Conservation (phyloP, 371 early-diverging fungal genomes). For the Lichtheimia hyalospora region DNA sequence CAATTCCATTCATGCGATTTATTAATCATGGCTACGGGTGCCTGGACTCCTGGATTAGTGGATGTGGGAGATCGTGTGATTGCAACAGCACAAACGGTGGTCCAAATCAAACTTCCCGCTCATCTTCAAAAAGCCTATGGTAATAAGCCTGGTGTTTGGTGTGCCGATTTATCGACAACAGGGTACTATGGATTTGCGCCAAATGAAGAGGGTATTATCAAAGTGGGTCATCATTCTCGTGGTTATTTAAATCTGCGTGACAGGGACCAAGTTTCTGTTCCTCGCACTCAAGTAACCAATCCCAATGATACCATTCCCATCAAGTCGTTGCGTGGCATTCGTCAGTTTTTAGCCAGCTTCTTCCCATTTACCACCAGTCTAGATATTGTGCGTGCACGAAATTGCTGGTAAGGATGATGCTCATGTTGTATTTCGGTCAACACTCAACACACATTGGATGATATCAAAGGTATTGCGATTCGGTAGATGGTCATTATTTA, state of each 20-base stretch:
- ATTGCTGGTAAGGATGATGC: constrained; percentile 35
- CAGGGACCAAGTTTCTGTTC: constrained; percentile 31
- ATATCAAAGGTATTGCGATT: constrained; percentile 41
- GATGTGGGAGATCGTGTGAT: constrained; percentile 32
- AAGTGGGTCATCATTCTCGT: constrained; percentile 48
- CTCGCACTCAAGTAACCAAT: constrained; percentile 43
- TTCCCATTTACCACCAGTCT: constrained; percentile 30
- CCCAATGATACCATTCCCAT: constrained; percentile 40
- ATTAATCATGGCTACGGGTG: constrained; percentile 52
- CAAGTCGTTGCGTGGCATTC: constrained; percentile 28
- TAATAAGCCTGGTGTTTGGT: constrained; percentile 47
- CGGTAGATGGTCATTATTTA: constrained; percentile 46
- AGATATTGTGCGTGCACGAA: constrained; percentile 29
- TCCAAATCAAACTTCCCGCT: constrained; percentile 36
- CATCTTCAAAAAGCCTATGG: constrained; percentile 1
- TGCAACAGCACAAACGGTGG: constrained; percentile 55
- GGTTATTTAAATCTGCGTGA: constrained; percentile 45
- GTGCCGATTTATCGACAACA: constrained; percentile 46
- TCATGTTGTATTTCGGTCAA: neutral
- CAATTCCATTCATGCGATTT: constrained; percentile 30
- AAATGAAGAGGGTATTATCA: constrained; percentile 46
- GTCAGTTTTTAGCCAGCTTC: constrained; percentile 33
- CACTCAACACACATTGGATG: neutral
- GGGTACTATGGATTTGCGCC: constrained; percentile 57
- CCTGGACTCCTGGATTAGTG: constrained; percentile 56